Percentiles rank a stretch among this genome's conserved stretches.
phyloP scores from a whole-genome alignment of 306 rosid genomes.

The apple (Malus domestica) region ASM211411v1 NC_041790.1:3759501-3760000 shows the following conservation, averaged over 20 bases:
- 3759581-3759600: constrained; percentile 41
- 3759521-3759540: constrained; percentile 37
- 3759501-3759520: constrained; percentile 42
- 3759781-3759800: constrained; percentile 54
- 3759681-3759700: constrained; percentile 72
- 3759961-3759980: constrained; percentile 84
- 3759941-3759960: constrained; percentile 88
- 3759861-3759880: constrained; percentile 5
- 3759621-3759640: constrained; percentile 59
- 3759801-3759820: constrained; percentile 50
- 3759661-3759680: constrained; percentile 53
- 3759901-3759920: not conserved
- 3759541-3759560: constrained; percentile 34
- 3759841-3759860: constrained; percentile 73
- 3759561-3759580: constrained; percentile 46
- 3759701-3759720: constrained; percentile 48
- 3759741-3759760: constrained; percentile 31
- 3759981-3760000: constrained; percentile 82
- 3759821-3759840: constrained; percentile 56
- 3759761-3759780: constrained; percentile 41
- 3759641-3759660: constrained; percentile 43
- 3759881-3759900: not conserved
- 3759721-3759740: constrained; percentile 40
- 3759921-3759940: constrained; percentile 22
- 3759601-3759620: constrained; percentile 40